Base-by-base conservation (phyloP, 768 basidiomycete species). In the Peribolospora kevripleyi region DNA sequence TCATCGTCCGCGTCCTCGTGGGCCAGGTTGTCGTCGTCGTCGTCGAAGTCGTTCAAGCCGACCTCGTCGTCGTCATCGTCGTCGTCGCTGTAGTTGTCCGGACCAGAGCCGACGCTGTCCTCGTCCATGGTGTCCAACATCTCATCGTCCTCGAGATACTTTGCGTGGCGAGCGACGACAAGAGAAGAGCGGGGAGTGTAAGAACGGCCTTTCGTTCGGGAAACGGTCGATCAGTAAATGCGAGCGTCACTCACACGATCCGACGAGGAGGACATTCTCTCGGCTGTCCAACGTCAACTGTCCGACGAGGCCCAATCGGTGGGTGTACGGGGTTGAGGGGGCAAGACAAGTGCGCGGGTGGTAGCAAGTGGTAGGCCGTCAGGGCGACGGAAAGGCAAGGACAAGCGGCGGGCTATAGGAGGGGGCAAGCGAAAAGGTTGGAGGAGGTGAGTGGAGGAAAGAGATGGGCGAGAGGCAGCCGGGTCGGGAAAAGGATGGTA, bases 1-100 rank as follows among this genome's bases (percentile, higher is more conserved):
- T 70, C 71, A 59, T 80, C 81, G 71, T 80, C 74, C 57, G 80
- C 81, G 54, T 25, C 25, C 25, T 80, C 76, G 39, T 73, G 73
- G 61, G 72, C 75, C 38, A 50, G 50, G 40, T 56, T 46, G 9
- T 55, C 59, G 50, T 70, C 71, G 59, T 80, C 81, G 71, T 80
- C 74, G 58, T 80, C 81, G 54, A 43, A 14, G 37, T 43, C 43
- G 4, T 54, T 46, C 13, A 14, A 49, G 36, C 39, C 45, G 38
- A 58, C 52, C 42, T 60, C 57, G 54, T 61, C 53, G 46, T 54
- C 42, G 51, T 63, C 59, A 57, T 61, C 61, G 49, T 62, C 61
- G 55, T 60, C 25, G 45, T 39, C 58, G 53, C 58, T 57, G 5
- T 48, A 46, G 41, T 54, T 56, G 46, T 61, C 61, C 36, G 59